phyloP scores from a whole-genome alignment of 1,284 basidiomycete species.

The Stygiomarasmius scandens region DNA sequence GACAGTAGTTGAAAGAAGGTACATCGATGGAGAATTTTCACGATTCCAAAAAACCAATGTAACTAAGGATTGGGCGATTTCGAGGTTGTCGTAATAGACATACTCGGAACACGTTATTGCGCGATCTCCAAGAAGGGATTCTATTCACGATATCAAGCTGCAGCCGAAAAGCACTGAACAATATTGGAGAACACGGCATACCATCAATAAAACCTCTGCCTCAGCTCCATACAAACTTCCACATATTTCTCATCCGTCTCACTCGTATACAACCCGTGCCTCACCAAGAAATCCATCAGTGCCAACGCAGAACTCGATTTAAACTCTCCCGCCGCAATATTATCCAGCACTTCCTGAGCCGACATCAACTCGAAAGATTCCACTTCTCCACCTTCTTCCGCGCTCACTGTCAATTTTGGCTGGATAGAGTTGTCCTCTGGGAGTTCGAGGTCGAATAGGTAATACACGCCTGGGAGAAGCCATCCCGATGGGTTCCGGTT shows the following conservation, averaged over 20 bases:
- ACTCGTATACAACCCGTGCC: slow-evolving; percentile 50
- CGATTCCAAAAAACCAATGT: too few relatives aligned
- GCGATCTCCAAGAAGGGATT: too few relatives aligned
- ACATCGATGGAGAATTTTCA: too few relatives aligned
- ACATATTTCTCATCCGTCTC: slow-evolving; percentile 45
- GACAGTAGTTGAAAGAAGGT: too few relatives aligned
- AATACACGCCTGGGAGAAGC: slow-evolving; percentile 46
- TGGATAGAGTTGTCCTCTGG: slow-evolving; percentile 33
- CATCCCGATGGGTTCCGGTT: slow-evolving; percentile 43
- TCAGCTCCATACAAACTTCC: slow-evolving; percentile 34
- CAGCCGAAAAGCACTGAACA: too few relatives aligned
- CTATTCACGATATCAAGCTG: too few relatives aligned
- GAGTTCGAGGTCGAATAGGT: slow-evolving; percentile 43
- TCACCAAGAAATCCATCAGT: slow-evolving; percentile 53
- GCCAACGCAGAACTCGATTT: slow-evolving; percentile 59
- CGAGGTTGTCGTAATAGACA: too few relatives aligned
- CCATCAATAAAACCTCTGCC: not conserved
- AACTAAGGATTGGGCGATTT: too few relatives aligned
- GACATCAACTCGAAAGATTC: slow-evolving; percentile 42
- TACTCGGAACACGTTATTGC: too few relatives aligned
- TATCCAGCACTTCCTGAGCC: slow-evolving; percentile 36
- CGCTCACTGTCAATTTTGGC: slow-evolving; percentile 34
- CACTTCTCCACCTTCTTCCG: slow-evolving; percentile 41
- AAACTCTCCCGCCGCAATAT: slow-evolving; percentile 44
- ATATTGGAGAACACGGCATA: not conserved